Evolutionary conservation across 2,329 filamentous ascomycete genomes (phyloP).

Genomic region (Stachybotrys echinatus): DNA sequence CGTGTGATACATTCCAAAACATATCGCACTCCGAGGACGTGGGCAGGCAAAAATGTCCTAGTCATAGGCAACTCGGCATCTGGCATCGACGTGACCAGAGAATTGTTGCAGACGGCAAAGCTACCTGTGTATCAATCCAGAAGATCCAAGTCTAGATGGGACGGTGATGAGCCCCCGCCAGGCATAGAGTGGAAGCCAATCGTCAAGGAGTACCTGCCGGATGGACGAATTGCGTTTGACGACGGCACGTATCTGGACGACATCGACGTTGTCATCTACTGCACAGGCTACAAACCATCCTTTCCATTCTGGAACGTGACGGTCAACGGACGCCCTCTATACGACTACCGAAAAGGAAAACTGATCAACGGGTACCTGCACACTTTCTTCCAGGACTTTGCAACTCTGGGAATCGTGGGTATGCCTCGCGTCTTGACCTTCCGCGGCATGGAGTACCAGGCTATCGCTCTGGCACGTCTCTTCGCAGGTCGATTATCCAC

Average conservation of each 20-base stretch:
- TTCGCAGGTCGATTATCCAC: conserved; percentile 35
- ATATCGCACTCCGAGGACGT: conserved; percentile 33
- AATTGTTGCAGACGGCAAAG: conserved; percentile 27
- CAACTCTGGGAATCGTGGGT: conserved; percentile 45
- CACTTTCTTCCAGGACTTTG: conserved; percentile 43
- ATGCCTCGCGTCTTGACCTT: conserved; percentile 47
- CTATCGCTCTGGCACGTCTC: conserved; percentile 44
- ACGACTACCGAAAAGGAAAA: conserved; percentile 40
- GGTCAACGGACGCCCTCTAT: conserved; percentile 40
- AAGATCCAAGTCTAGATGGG: conserved; percentile 43
- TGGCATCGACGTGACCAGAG: conserved; percentile 32
- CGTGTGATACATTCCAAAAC: conserved; percentile 39
- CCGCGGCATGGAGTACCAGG: conserved; percentile 51
- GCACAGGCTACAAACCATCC: conserved; percentile 36
- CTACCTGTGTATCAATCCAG: conserved; percentile 47
- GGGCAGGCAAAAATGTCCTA: conserved; percentile 26
- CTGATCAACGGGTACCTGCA: conserved; percentile 44
- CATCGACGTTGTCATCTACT: conserved; percentile 35
- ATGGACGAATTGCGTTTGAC: conserved; percentile 37
- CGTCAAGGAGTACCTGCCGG: conserved; percentile 35
- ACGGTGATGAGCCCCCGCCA: conserved; percentile 37
- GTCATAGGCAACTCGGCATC: conserved; percentile 40
- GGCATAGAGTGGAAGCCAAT: conserved; percentile 51
- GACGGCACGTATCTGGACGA: conserved; percentile 28
- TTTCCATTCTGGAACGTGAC: conserved; percentile 44